Percentiles rank a stretch among this genome's conserved stretches.
These are phyloP conservation scores for Haplosporangium sp. DNA, from an alignment of 371 early-diverging fungal species.

Conservation along the genomic window DNA sequence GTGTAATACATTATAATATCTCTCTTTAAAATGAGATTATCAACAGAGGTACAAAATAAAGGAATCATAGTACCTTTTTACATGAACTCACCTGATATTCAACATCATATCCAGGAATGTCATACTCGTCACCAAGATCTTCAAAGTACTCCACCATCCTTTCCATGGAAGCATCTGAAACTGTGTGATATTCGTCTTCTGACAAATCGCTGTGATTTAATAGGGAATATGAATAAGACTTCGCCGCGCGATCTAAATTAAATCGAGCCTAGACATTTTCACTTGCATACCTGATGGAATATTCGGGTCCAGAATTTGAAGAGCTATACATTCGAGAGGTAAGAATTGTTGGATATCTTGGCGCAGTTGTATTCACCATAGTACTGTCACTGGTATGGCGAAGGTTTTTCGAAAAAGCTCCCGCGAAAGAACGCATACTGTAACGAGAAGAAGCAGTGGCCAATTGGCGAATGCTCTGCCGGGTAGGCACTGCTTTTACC, in stretches of 20 bases:
- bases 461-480: slow-evolving; percentile 11
- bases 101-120: slow-evolving; percentile 83
- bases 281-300: slow-evolving; percentile 24
- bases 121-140: slow-evolving; percentile 79
- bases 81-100: slow-evolving; percentile 79
- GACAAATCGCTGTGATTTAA: slow-evolving; percentile 60
- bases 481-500: slow-evolving; percentile 6
- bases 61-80: slow-evolving; percentile 42
- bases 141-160: slow-evolving; percentile 81
- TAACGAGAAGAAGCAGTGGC: neutral
- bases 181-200: slow-evolving; percentile 74
- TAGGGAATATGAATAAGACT: neutral
- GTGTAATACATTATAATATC: no score
- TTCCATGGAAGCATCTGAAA: slow-evolving; percentile 79
- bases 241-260: no score
- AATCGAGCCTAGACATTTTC: no score
- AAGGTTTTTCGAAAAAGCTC: neutral
- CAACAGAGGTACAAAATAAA: neutral
- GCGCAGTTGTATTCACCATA: neutral
- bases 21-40: neutral
- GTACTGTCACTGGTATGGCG: neutral
- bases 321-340: slow-evolving; percentile 15
- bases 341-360: neutral
- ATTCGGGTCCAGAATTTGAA: slow-evolving; percentile 19
- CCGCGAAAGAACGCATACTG: neutral